Evolutionary conservation across 179 eudicot species (phyloP), one percentile per base, ranked within the genome.

Genomic region (Carnegiea gigantea): DNA sequence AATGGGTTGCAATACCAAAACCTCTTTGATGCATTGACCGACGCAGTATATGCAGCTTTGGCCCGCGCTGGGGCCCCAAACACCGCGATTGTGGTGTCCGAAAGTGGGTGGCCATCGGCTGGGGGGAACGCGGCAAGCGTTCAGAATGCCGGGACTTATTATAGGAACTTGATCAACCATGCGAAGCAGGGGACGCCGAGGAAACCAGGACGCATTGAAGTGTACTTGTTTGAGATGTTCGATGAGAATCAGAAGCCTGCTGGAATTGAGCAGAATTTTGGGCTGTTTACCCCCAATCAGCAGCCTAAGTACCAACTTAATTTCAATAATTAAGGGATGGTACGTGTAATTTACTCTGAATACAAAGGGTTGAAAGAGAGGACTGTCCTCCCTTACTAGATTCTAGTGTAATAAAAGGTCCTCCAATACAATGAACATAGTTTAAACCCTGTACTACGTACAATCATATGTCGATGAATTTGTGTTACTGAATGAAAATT

Each of bases 181-280:
- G 87, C 82, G 64, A 82, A 79, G 70, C 74, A 76, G 48, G 89
- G 90, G 74, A 86, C 86, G 5, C 90, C 93, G 8, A 75, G 79
- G 76, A 90, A 87, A 76, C 80, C 67, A 5, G 88, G 87, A 14
- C 79, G 77, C 28, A 75, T 87, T 2, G 90, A 90, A 73, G 73
- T 88, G 4, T 90, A 89, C 38, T 14, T 90, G 71, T 90, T 89
- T 74, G 91, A 89, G 0, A 88, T 91, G 90, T 89, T 83, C 75
- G 90, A 89, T 73, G 93, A 91, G 78, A 82, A 91, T 15, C 67
- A 17, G 9, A 88, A 88, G 30, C 75, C 79, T 4, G 83, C 77
- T 9, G 88, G 72, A 18, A n/a, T 53, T 44, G 92, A 91, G 86
- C 77, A 76, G 79, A 79, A 88, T 71, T 91, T 89, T 76, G 91